Evolutionary conservation across 345 rosid species (phyloP).

Genomic region (Zanthoxylum bungeanum): DNA sequence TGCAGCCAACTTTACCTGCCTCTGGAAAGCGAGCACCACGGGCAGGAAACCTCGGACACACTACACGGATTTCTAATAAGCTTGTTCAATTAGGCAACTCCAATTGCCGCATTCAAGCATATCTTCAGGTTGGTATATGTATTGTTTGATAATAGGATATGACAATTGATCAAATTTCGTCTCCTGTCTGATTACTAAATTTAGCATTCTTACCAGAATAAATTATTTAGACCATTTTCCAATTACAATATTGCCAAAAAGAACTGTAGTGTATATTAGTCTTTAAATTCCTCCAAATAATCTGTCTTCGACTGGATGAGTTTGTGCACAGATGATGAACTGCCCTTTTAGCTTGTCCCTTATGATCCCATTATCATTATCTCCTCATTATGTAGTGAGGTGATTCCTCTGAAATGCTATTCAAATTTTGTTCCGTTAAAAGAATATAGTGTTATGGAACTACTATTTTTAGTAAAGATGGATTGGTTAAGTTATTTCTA

Average conservation of each 20-base stretch:
- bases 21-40: constrained; percentile 73
- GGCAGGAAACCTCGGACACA: constrained; percentile 86
- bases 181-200: not conserved
- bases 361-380: not conserved
- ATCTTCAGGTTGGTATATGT: constrained; percentile 63
- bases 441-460: not conserved
- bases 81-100: constrained; percentile 69
- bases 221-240: not conserved
- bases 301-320: no score
- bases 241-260: not conserved
- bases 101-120: constrained; percentile 51
- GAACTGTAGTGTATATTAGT: no score
- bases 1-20: constrained; percentile 79
- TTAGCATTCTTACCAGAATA: not conserved
- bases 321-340: not conserved
- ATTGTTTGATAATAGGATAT: not conserved
- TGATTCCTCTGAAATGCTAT: not conserved
- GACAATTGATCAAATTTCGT: not conserved
- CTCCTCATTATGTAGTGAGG: not conserved
- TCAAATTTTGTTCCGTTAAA: not conserved
- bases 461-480: not conserved
- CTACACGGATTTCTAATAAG: constrained; percentile 79
- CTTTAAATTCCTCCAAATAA: no score
- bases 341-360: not conserved
- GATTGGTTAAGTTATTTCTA: not conserved